Conservation (phyloP, 2,329 filamentous ascomycete genomes). For the Trematosphaeria pertusa region DNA sequence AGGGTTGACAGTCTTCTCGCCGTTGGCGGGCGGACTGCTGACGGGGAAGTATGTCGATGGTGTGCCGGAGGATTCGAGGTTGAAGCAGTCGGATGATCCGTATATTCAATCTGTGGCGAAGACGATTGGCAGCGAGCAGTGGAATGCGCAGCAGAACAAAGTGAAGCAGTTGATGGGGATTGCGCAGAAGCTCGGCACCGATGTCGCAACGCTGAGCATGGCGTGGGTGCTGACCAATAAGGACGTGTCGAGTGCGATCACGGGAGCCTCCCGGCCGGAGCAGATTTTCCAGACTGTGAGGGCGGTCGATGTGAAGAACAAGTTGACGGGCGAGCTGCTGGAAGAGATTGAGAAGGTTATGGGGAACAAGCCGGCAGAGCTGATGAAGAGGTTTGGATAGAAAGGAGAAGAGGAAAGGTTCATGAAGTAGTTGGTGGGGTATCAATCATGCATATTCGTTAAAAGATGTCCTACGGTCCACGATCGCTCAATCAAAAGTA, state of each 20-base stretch:
- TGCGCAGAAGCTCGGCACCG: conserved; percentile 69
- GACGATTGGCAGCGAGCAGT: conserved; percentile 56
- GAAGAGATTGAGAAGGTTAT: conserved; percentile 49
- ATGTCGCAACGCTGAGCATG: conserved; percentile 51
- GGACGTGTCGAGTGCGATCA: conserved; percentile 38
- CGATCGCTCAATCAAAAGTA: conserved; percentile 67
- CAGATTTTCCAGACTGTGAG: conserved; percentile 48
- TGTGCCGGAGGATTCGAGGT: conserved; percentile 64
- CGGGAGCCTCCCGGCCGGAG: conserved; percentile 37
- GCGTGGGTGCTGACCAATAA: conserved; percentile 47
- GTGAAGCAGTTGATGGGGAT: conserved; percentile 59
- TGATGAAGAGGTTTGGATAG: conserved; percentile 35
- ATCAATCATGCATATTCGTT: background rate
- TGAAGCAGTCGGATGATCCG: conserved; percentile 62
- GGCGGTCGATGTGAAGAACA: conserved; percentile 53
- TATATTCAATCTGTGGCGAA: conserved; percentile 56
- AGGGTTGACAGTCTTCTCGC: conserved; percentile 63
- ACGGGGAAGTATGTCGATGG: conserved; percentile 70
- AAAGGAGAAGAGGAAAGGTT: background rate
- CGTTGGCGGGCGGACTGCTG: conserved; percentile 63
- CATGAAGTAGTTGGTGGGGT: background rate
- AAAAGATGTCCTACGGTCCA: background rate
- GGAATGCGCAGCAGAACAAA: conserved; percentile 64
- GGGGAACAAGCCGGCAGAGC: conserved; percentile 39
- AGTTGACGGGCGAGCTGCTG: conserved; percentile 53